Conservation (phyloP, 768 basidiomycete genomes). For the Suillus alpinus region DNA sequence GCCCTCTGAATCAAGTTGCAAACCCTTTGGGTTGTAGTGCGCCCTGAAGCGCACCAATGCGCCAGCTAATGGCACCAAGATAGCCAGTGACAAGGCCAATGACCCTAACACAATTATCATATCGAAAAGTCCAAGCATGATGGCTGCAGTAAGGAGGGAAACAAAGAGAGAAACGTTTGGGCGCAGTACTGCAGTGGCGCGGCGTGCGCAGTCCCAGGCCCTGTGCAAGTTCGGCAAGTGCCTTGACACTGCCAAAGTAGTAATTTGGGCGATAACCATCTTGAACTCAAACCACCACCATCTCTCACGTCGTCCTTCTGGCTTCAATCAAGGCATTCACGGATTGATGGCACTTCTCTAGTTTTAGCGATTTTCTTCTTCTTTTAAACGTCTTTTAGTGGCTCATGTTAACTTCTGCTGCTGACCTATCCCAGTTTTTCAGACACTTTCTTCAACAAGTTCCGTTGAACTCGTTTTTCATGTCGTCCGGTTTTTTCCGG, state of each 20-base stretch:
- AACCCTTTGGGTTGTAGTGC: constrained; percentile 83
- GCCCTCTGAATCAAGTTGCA: constrained; percentile 76
- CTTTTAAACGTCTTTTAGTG: neutral
- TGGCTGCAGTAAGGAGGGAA: constrained; percentile 10
- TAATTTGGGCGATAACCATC: constrained; percentile 20
- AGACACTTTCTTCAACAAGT: neutral
- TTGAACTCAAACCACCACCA: constrained; percentile 33
- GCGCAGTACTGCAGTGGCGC: neutral
- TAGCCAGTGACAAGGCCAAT: constrained; percentile 48
- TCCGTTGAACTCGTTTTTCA: neutral
- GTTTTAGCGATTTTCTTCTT: neutral
- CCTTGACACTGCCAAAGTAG: constrained; percentile 18
- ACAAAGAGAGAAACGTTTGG: neutral
- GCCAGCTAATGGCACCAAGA: constrained; percentile 64
- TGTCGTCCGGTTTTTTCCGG: neutral
- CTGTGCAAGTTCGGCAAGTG: constrained; percentile 26
- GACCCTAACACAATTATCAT: constrained; percentile 43
- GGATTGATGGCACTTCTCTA: neutral
- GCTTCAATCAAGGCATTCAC: neutral
- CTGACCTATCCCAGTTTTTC: neutral
- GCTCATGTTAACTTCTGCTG: neutral
- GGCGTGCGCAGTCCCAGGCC: constrained; percentile 6
- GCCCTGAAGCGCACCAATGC: constrained; percentile 75
- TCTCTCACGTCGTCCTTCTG: constrained; percentile 2
- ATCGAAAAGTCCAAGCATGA: constrained; percentile 36